phyloP scores from a whole-genome alignment of 108 stramenopile genomes.

The Asterionellopsis glacialis region DNA sequence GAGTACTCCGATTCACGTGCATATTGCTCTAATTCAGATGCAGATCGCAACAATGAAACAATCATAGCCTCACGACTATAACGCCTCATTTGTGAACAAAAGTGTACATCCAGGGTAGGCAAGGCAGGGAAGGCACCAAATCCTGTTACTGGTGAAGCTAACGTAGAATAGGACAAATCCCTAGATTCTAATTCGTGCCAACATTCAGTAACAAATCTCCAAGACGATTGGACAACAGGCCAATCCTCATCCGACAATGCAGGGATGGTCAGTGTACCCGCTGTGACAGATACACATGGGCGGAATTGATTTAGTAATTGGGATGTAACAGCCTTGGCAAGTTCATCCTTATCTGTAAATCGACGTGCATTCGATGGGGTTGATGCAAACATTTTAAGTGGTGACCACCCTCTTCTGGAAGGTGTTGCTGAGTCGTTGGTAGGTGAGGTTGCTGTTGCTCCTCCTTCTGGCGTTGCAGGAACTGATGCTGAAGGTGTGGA shows the following conservation, averaged over 20 bases:
- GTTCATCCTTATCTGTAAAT: slow-evolving; percentile 10
- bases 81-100: slow-evolving; percentile 70
- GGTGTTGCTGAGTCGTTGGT: too few relatives aligned
- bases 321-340: slow-evolving; percentile 25
- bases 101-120: slow-evolving; percentile 82
- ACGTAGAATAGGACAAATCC: slow-evolving; percentile 55
- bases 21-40: slow-evolving; percentile 79
- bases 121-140: slow-evolving; percentile 77
- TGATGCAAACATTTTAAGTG: too few relatives aligned
- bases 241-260: slow-evolving; percentile 62
- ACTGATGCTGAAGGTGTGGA: too few relatives aligned
- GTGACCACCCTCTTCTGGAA: too few relatives aligned
- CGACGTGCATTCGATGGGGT: too few relatives aligned
- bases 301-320: slow-evolving; percentile 47
- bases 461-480: too few relatives aligned
- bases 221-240: slow-evolving; percentile 59
- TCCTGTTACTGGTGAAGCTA: slow-evolving; percentile 24
- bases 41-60: slow-evolving; percentile 61
- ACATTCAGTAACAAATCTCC: slow-evolving; percentile 55
- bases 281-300: slow-evolving; percentile 36
- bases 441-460: too few relatives aligned
- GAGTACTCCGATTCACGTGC: slow-evolving; percentile 75
- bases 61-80: slow-evolving; percentile 82
- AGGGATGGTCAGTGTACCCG: slow-evolving; percentile 52
- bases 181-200: slow-evolving; percentile 65